Conservation (phyloP, 1,284 basidiomycete genomes). For the Golubevia sp. region DNA sequence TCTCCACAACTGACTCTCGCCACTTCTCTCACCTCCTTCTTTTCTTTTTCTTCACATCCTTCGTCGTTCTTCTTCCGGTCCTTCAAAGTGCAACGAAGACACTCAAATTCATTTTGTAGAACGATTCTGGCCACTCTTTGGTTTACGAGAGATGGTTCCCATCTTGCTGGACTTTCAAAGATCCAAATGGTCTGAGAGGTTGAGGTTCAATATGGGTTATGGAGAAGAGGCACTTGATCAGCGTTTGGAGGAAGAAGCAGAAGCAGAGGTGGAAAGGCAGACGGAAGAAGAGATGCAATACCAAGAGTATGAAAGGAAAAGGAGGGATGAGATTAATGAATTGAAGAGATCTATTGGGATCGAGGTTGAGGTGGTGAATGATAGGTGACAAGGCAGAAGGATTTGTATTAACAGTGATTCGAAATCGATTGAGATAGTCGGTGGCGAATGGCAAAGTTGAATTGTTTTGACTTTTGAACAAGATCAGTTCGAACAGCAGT, state of each 20-base stretch:
- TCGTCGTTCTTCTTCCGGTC: neutral
- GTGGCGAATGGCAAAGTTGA: no score
- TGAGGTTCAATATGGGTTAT: neutral
- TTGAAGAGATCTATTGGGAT: neutral
- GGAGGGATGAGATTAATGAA: neutral
- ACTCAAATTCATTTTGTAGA: slow-evolving; percentile 54
- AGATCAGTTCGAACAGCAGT: no score
- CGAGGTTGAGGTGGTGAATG: neutral
- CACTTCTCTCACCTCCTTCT: slow-evolving; percentile 1
- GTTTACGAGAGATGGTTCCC: slow-evolving; percentile 46
- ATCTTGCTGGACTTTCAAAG: slow-evolving; percentile 56
- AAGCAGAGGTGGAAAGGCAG: neutral
- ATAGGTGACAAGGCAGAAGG: neutral
- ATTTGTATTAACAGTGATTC: neutral
- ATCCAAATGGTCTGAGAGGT: neutral
- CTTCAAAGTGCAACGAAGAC: slow-evolving; percentile 23
- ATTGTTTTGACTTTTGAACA: no score
- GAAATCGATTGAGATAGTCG: neutral
- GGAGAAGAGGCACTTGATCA: neutral
- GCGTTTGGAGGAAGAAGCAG: neutral
- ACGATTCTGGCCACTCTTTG: slow-evolving; percentile 57
- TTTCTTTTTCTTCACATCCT: neutral
- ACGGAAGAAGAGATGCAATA: neutral
- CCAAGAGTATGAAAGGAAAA: neutral
- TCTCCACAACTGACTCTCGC: no score